Percentiles rank a stretch among this genome's conserved stretches.
Conservation (phyloP, 345 rosid species). For the Pseudoturritis turrita region DNA sequence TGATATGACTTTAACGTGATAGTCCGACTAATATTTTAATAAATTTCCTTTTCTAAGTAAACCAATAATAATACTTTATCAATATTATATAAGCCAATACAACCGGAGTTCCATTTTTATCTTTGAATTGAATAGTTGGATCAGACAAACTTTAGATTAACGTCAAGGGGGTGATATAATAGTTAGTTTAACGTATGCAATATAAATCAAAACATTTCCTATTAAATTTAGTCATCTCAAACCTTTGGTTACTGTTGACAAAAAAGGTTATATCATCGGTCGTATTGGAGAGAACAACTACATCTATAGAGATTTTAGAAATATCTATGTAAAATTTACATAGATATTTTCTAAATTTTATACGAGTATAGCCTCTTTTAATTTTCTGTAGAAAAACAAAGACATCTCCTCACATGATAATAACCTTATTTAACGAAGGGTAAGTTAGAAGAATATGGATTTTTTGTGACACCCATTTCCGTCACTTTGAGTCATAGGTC, state of each 20-base stretch:
- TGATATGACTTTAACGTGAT: slow-evolving; percentile 6
- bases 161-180: not conserved
- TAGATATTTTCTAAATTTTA: no score
- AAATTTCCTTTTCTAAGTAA: not conserved
- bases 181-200: not conserved
- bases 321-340: no score
- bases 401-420: no score
- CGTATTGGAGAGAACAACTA: no score
- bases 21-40: slow-evolving; percentile 3
- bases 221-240: not conserved
- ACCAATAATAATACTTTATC: not conserved
- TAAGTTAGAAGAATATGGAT: no score
- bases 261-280: no score
- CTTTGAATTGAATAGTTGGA: not conserved
- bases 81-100: not conserved
- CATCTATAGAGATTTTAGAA: no score
- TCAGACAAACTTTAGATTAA: not conserved
- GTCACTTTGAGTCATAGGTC: no score
- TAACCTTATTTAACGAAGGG: no score
- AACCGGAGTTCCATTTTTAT: not conserved
- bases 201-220: not conserved
- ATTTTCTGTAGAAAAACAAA: no score
- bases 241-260: not conserved
- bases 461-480: no score
- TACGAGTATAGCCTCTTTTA: no score